Evolutionary conservation across 768 basidiomycete genomes (phyloP), one percentile per base, ranked within the genome.

Genomic region (Leccinum disarticulatum): DNA sequence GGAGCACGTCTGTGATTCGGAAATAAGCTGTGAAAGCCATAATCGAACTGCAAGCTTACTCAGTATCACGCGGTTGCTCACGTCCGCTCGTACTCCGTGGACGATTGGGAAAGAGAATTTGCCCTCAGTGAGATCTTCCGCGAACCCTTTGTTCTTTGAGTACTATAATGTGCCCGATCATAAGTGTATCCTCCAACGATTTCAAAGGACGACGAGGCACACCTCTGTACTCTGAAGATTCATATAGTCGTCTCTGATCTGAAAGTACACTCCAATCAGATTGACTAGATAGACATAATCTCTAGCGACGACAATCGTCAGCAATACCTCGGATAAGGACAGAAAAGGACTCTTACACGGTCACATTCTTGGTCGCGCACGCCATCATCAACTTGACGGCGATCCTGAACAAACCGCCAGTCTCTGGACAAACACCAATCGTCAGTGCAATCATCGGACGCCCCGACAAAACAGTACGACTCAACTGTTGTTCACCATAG

Each of bases 321-420:
- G 30, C 3, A 36, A 49, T 28, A 14, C 30, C 6, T 35, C 4
- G 25, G 2, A 41, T n/a, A 19, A 30, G 47, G 38, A 41, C 17
- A 17, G 8, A 13, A 54, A 4, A 28, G 36, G 6, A 4, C 6
- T 64, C 84, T 48, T 72, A 89, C 90, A 87, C 75, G 22, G 83
- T 76, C 31, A 75, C 63, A 61, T 87, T 88, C 22, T 76, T 83
- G 0, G 87, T 87, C 22, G 85, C 81, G 64, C 87, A 90, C 0
- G 93, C 93, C 93, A 96, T 96, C 93, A 99, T 95, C 30, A 98
- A 81, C 71, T 95, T 98, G 71, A 98, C 84, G 0, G 92, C 93
- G 49, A 98, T 86, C 22, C 96, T 81, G 62, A 98, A 88, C 9
- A 98, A 80, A 4, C 96, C 95, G 0, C 96, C 96, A 0, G 96